A percentile compares a stretch with the other conserved stretches of the same genome.
Conservation (phyloP, 305 asterid species). For the Rubia balearica region DNA sequence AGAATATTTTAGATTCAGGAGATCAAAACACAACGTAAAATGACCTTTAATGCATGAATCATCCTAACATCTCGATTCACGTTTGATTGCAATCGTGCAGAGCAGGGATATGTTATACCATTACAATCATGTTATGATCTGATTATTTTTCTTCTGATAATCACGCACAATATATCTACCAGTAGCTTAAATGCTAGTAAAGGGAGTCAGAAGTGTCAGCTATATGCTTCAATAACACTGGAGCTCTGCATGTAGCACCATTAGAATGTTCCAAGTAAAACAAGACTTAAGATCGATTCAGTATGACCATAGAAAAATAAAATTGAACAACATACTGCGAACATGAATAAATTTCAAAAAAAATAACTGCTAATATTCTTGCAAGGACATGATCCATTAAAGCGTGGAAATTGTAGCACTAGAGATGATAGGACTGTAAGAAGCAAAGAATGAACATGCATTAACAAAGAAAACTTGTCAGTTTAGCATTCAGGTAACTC, state of each 20-base stretch:
- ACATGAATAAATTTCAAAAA: too few relatives aligned
- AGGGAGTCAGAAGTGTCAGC: neutral
- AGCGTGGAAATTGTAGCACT: neutral
- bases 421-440: too few relatives aligned
- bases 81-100: neutral
- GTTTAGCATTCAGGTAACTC: neutral
- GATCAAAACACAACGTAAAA: neutral
- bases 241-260: neutral
- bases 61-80: neutral
- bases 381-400: neutral
- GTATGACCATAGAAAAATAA: neutral
- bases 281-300: neutral
- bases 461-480: too few relatives aligned
- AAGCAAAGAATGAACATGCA: neutral
- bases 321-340: neutral
- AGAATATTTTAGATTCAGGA: neutral
- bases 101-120: neutral
- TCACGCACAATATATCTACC: neutral
- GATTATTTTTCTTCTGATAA: neutral
- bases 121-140: neutral
- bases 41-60: neutral
- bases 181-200: neutral
- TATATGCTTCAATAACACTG: neutral
- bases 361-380: neutral
- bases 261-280: neutral